Conservation (phyloP, 768 basidiomycete genomes). For the Pleurotus sapidus region DNA sequence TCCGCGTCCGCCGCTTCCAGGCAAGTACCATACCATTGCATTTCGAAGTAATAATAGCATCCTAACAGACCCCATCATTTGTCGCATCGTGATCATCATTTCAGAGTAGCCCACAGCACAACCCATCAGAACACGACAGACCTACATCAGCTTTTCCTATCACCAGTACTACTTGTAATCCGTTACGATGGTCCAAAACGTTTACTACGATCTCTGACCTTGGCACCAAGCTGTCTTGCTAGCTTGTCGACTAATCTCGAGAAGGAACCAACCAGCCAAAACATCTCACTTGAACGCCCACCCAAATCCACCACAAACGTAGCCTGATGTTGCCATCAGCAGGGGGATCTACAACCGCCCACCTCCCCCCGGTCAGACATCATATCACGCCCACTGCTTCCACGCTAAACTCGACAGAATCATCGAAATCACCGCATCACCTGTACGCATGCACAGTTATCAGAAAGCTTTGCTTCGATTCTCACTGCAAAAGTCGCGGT, state of each 20-base stretch:
- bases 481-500: too few species aligned
- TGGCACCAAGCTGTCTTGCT: not conserved
- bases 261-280: not conserved
- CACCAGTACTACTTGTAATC: not conserved
- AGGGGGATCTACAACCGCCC: not conserved
- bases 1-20: not conserved
- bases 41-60: not conserved
- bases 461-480: too few species aligned
- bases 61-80: not conserved
- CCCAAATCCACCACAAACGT: not conserved
- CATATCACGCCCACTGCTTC: not conserved
- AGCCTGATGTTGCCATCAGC: not conserved
- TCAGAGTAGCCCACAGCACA: not conserved
- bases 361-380: not conserved
- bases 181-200: not conserved
- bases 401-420: not conserved
- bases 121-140: not conserved
- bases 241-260: not conserved
- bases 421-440: not conserved
- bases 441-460: too few species aligned
- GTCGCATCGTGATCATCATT: not conserved
- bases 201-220: not conserved
- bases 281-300: conserved; percentile 13
- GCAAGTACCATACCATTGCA: conserved; percentile 6
- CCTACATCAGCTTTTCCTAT: not conserved